Percentiles rank a stretch among this genome's conserved stretches.
Evolutionary conservation across 73 alveolate genomes (phyloP).

Genomic region (Blepharisma japonicum): DNA sequence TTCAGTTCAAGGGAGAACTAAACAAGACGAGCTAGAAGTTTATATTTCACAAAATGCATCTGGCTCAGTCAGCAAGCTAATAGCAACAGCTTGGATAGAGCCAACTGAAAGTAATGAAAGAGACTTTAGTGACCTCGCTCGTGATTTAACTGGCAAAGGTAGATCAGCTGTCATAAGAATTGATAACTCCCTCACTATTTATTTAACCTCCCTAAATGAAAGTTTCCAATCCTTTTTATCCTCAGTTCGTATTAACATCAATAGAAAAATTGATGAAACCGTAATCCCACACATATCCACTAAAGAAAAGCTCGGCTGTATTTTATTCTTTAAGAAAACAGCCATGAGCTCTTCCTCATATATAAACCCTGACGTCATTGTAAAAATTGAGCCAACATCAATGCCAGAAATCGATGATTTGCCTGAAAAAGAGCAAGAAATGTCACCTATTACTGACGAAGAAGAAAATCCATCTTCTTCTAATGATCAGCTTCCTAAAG

Average conservation of each 20-base stretch:
- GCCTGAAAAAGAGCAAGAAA: slow-evolving; percentile 25
- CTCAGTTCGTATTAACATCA: slow-evolving; percentile 10
- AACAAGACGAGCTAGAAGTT: slow-evolving; percentile 19
- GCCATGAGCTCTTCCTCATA: background rate
- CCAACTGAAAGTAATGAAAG: slow-evolving; percentile 1
- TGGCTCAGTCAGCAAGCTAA: background rate
- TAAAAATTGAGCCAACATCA: slow-evolving; percentile 6
- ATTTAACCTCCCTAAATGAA: background rate
- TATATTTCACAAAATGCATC: slow-evolving; percentile 23
- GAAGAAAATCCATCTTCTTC: background rate
- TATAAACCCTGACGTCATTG: slow-evolving; percentile 13
- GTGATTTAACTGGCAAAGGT: background rate
- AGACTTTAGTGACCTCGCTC: slow-evolving; percentile 11
- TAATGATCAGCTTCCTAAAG: slow-evolving; percentile 1
- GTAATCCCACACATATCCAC: background rate
- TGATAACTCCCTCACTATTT: slow-evolving; percentile 23
- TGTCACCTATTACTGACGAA: slow-evolving; percentile 5
- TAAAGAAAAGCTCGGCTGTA: slow-evolving; percentile 20
- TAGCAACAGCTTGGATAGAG: slow-evolving; percentile 22
- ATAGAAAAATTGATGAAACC: slow-evolving; percentile 4
- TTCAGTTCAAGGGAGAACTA: slow-evolving; percentile 16
- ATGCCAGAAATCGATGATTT: slow-evolving; percentile 3
- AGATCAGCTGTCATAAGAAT: slow-evolving; percentile 17
- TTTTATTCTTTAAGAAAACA: background rate
- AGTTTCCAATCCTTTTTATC: background rate